Evolutionary conservation across 2,329 filamentous ascomycete genomes (phyloP).

Genomic region (Triangularia verruculosa): DNA sequence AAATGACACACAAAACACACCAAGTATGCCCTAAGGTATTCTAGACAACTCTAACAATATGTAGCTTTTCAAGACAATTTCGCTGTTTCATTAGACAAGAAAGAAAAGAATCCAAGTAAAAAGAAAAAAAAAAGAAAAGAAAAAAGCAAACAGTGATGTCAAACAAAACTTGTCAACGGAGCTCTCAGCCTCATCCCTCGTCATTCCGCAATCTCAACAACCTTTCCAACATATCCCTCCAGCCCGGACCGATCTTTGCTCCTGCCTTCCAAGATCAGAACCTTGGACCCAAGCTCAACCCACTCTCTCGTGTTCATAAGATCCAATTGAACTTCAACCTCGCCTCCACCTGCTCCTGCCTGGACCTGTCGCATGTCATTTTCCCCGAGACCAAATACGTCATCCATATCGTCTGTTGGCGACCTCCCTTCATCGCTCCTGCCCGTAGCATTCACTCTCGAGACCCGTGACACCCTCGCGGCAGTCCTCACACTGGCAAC

Average conservation of each 20-base stretch:
- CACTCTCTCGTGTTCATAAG: constrained; percentile 69
- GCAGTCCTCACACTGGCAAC: constrained; percentile 81
- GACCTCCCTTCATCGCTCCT: constrained; percentile 28
- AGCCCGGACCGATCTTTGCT: constrained; percentile 64
- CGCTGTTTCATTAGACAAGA: too few species aligned
- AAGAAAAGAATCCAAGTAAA: too few species aligned
- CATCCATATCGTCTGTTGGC: constrained; percentile 44
- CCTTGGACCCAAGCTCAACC: constrained; percentile 67
- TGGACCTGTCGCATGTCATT: constrained; percentile 35
- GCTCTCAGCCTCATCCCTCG: not conserved
- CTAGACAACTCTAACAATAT: too few species aligned
- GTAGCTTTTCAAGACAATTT: too few species aligned
- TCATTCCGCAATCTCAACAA: constrained; percentile 60
- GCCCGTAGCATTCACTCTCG: constrained; percentile 26
- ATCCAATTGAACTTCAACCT: constrained; percentile 62
- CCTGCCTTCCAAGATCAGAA: constrained; percentile 70
- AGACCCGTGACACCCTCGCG: constrained; percentile 66
- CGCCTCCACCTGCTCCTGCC: constrained; percentile 29
- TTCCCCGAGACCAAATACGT: constrained; percentile 58
- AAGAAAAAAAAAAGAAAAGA: too few species aligned
- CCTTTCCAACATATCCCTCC: constrained; percentile 69
- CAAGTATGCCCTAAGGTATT: too few species aligned
- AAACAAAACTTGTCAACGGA: too few species aligned
- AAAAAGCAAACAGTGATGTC: too few species aligned
- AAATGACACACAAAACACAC: too few species aligned